Base-by-base conservation (phyloP, 495 filamentous ascomycete species). In the Xylaria flabelliformis region DNA sequence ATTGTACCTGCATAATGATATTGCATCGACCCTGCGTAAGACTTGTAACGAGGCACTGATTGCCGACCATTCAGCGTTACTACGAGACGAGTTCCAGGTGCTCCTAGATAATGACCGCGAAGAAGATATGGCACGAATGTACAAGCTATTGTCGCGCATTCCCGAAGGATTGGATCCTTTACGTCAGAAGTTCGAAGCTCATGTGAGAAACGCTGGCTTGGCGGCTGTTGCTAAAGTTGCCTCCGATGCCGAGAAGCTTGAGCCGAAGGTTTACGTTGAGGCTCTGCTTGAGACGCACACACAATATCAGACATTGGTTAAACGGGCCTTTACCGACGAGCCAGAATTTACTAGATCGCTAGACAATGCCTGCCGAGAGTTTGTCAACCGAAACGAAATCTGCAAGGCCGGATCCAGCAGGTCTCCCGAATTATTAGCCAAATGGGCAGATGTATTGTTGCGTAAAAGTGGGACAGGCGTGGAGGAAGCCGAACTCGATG, bases 291-390 rank as follows among this genome's bases (percentile, higher is more conserved):
- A 98, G 76, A 93, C 97, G 15, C 96, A 99, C 78, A 93, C 92
- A 0, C 91, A 96, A 74, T 99, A 98, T 76, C 92, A 95, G 74
- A 92, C 89, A 46, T 87, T 99, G 36, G 96, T 99, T 51, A 92
- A 97, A 82, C 89, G 91, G 48, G 96, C 96, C 2, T 99, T 99
- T 84, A 92, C 91, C 66, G 94, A 95, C 65, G 96, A 99, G 79
- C 93, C 97, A 4, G 96, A 99, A 77, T 99, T 99, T 80, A 97
- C 97, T 21, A 89, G 96, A 70, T 98, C 96, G 2, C 85, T 99
- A 41, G 96, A 99, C 74, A 99, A 98, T 80, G 96, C 96, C 42
- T 99, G 96, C 83, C 91, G 94, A 67, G 96, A 99, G 75, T 99
- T 98, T 75, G 96, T 98, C 75, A 99, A 99, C 82, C 90, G 96